Evolutionary conservation across 2,329 filamentous ascomycete species (phyloP).

Genomic region (Colletotrichum phormii): DNA sequence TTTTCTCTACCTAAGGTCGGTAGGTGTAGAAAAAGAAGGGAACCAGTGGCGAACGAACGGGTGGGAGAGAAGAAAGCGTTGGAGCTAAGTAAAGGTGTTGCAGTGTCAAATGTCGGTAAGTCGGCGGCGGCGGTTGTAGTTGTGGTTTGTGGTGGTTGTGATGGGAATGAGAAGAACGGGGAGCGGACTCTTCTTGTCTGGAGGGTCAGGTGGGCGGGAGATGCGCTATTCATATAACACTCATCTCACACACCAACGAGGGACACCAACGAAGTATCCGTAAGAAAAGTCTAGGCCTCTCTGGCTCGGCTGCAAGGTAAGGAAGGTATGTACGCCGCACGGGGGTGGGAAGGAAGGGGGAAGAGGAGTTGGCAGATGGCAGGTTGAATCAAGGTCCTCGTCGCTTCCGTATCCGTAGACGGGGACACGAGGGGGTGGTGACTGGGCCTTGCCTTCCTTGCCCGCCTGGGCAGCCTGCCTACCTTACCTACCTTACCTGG

Average conservation of each 20-base stretch:
- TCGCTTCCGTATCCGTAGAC: neutral
- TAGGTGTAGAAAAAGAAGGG: neutral
- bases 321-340: neutral
- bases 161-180: neutral
- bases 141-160: neutral
- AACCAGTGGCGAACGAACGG: neutral
- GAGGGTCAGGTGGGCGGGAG: conserved; percentile 10
- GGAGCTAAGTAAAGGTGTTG: conserved; percentile 17
- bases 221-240: conserved; percentile 27
- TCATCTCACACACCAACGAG: neutral
- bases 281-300: neutral
- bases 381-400: neutral
- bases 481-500: neutral
- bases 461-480: neutral
- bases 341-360: neutral
- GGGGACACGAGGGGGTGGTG: neutral
- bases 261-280: neutral
- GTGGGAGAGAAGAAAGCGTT: neutral
- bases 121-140: neutral
- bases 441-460: neutral
- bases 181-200: neutral
- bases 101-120: neutral
- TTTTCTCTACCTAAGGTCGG: neutral
- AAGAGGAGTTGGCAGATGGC: neutral
- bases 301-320: neutral